phyloP scores from a whole-genome alignment of 768 basidiomycete genomes.

The Naganishia vishniacii region DNA sequence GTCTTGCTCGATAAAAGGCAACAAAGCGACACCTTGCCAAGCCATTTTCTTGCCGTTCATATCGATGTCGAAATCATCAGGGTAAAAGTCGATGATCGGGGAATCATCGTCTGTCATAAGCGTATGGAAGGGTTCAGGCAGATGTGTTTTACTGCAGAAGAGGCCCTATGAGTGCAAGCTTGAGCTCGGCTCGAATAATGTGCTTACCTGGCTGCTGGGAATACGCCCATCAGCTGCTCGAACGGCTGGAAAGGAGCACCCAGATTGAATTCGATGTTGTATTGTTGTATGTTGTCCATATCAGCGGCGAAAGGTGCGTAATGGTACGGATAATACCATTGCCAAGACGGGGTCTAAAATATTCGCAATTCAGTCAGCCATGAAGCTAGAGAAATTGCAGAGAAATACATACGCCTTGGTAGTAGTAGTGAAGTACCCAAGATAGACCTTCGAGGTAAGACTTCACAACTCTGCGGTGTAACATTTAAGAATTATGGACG shows the following conservation, averaged over 20 bases:
- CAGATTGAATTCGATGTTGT: slow-evolving; percentile 71
- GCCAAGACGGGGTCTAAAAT: slow-evolving; percentile 62
- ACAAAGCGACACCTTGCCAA: slow-evolving; percentile 95
- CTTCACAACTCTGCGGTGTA: slow-evolving; percentile 60
- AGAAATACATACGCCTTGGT: slow-evolving; percentile 73
- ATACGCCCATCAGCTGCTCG: slow-evolving; percentile 97
- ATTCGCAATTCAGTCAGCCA: background rate
- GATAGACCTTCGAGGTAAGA: slow-evolving; percentile 87
- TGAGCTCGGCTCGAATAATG: background rate
- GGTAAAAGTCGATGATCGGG: slow-evolving; percentile 95
- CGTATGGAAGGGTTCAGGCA: slow-evolving; percentile 74
- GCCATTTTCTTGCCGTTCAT: slow-evolving; percentile 99
- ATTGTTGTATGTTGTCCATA: slow-evolving; percentile 69
- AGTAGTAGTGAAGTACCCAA: slow-evolving; percentile 97
- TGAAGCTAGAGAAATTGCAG: slow-evolving; percentile 12
- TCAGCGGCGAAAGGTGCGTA: slow-evolving; percentile 97
- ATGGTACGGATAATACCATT: slow-evolving; percentile 98
- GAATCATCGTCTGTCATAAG: slow-evolving; percentile 83
- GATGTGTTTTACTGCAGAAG: slow-evolving; percentile 67
- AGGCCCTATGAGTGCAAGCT: background rate
- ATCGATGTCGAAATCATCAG: slow-evolving; percentile 82
- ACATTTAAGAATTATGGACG: too few relatives aligned
- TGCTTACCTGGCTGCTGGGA: slow-evolving; percentile 79
- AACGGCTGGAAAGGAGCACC: slow-evolving; percentile 93
- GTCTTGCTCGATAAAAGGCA: slow-evolving; percentile 88